Evolutionary conservation across 768 basidiomycete species (phyloP), one percentile per base, ranked within the genome.

Genomic region (Tylopilus subfusipes): DNA sequence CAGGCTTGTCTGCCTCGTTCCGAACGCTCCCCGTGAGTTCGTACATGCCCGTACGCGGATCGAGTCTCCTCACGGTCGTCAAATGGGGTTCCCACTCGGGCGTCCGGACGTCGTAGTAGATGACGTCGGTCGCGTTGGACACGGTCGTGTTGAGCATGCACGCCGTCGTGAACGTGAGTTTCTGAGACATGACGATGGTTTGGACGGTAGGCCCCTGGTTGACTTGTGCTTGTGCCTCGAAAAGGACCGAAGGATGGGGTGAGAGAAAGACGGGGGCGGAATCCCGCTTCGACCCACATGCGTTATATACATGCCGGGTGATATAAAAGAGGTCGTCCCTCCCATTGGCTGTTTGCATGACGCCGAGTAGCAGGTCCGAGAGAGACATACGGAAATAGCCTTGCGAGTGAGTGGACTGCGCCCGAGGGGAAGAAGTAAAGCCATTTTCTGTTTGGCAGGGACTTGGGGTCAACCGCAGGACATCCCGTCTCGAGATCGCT

Each of bases 81-180:
- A 59, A 36, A 42, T 65, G 56, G 8, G 65, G 60, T 47, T 71
- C 71, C 75, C 74, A 73, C 39, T 67, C 63, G 18, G 72, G 74
- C 30, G 75, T 77, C 34, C 69, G 64, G 51, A 76, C 59, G 52
- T 76, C 76, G 53, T 72, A 77, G 67, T 72, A 74, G 50, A 73
- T 63, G 55, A 61, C 62, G 57, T 77, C 75, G 52, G 62, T 67
- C 31, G 54, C 63, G 52, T 72, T 75, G 36, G 76, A 68, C 47
- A 76, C 67, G 36, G 73, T 63, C 56, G 73, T 68, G 54, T 73
- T 75, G 50, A 64, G 67, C 48, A 74, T 49, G 45, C 60, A 66
- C 39, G 74, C 67, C 48, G 75, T 77, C 43, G 75, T 76, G 44
- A 76, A 65, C 33, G 62, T 60, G 30, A 76, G 70, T 50, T 63